Percentiles rank a stretch among this genome's conserved stretches.
phyloP scores from a whole-genome alignment of 768 basidiomycete species.

The Sporobolomyces roseus region DNA sequence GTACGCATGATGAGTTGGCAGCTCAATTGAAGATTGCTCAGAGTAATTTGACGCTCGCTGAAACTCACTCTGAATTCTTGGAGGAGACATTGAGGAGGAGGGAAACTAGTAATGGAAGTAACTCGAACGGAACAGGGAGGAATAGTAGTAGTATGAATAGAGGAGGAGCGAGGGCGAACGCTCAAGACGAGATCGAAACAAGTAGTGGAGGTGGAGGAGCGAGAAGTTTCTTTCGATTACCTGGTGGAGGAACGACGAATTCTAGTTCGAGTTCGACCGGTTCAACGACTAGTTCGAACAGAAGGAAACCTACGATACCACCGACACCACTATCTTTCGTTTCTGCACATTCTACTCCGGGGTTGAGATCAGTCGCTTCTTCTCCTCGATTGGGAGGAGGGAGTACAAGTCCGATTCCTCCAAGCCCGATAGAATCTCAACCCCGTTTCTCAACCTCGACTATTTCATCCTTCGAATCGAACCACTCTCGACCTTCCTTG shows the following conservation, averaged over 20 bases:
- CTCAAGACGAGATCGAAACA: background rate
- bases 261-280: slow-evolving; percentile 4
- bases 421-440: background rate
- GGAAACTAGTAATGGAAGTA: slow-evolving; percentile 5
- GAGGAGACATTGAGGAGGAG: slow-evolving; percentile 36
- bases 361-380: slow-evolving; percentile 23
- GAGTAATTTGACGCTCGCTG: slow-evolving; percentile 38
- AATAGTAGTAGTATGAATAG: slow-evolving; percentile 13
- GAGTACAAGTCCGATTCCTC: background rate
- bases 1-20: slow-evolving; percentile 39
- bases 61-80: slow-evolving; percentile 37
- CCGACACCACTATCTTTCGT: background rate
- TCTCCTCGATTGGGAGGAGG: slow-evolving; percentile 20
- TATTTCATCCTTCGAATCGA: slow-evolving; percentile 9
- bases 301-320: slow-evolving; percentile 1
- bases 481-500: background rate
- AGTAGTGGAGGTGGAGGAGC: slow-evolving; percentile 20
- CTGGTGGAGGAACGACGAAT: slow-evolving; percentile 8
- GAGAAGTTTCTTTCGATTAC: slow-evolving; percentile 30
- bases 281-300: background rate
- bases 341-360: slow-evolving; percentile 2
- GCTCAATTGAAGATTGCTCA: slow-evolving; percentile 41
- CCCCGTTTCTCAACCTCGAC: slow-evolving; percentile 24
- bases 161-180: background rate
- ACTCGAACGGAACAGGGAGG: background rate